phyloP scores from a whole-genome alignment of 208 protist species.

The Trypanosoma congolense region DNA sequence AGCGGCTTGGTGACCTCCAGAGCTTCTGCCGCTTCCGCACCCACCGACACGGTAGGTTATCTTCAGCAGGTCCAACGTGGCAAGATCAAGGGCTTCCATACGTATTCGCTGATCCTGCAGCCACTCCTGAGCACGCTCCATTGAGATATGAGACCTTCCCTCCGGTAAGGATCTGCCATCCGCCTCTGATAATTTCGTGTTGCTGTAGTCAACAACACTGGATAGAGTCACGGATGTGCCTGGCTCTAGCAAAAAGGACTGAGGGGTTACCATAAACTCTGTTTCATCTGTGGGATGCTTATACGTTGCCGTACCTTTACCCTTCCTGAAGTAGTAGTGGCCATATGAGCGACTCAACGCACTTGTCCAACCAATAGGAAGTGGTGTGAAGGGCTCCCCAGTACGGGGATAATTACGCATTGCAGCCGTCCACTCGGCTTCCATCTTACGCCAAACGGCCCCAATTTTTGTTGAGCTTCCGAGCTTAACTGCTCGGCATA shows the following conservation, averaged over 20 bases:
- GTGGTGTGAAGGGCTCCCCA: constrained; percentile 52
- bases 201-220: constrained; percentile 31
- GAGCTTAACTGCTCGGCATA: background rate
- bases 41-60: constrained; percentile 40
- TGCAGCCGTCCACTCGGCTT: constrained; percentile 42
- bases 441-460: no score
- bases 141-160: constrained; percentile 14
- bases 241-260: constrained; percentile 55
- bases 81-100: constrained; percentile 52
- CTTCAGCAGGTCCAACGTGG: constrained; percentile 41
- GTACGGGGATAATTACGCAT: constrained; percentile 54
- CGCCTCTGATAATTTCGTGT: constrained; percentile 7
- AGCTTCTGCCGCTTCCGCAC: constrained; percentile 2
- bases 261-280: constrained; percentile 66
- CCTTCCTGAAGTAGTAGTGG: constrained; percentile 66
- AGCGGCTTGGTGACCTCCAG: constrained; percentile 4
- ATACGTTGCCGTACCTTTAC: constrained; percentile 36
- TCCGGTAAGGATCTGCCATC: background rate
- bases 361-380: constrained; percentile 61
- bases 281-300: constrained; percentile 55
- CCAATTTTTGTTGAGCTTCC: background rate
- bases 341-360: constrained; percentile 49
- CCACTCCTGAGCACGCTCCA: constrained; percentile 41
- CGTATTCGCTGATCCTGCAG: constrained; percentile 61
- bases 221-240: constrained; percentile 19